Evolutionary conservation across 2,329 filamentous ascomycete genomes (phyloP).

Genomic region (Trichophyton schoenleinii): DNA sequence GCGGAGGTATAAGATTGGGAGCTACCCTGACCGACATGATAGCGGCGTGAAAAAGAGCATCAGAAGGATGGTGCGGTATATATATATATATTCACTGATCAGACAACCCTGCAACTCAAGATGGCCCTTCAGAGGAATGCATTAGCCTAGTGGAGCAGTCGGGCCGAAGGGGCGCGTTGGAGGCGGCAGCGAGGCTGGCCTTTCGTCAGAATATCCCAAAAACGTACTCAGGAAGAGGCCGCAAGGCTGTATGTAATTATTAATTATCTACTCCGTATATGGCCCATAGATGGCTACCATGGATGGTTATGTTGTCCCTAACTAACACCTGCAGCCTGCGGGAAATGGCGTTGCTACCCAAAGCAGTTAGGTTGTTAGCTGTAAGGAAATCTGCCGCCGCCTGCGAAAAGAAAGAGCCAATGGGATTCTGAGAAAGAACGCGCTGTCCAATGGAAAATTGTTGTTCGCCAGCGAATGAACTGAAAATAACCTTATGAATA

Average conservation of each 20-base stretch:
- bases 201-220: background rate
- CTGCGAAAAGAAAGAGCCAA: too few relatives aligned
- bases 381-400: too few relatives aligned
- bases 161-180: background rate
- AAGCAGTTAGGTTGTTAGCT: too few relatives aligned
- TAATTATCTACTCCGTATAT: too few relatives aligned
- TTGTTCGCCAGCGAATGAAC: too few relatives aligned
- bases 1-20: constrained; percentile 54
- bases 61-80: background rate
- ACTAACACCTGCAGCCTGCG: too few relatives aligned
- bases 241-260: background rate
- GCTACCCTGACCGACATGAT: constrained; percentile 15
- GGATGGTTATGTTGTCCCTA: too few relatives aligned
- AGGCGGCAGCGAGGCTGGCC: background rate
- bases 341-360: too few relatives aligned
- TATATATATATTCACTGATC: background rate
- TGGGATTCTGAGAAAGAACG: too few relatives aligned
- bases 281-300: too few relatives aligned
- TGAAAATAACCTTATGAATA: too few relatives aligned
- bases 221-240: background rate
- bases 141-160: background rate
- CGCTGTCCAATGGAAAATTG: too few relatives aligned
- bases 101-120: background rate
- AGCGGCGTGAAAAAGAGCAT: background rate
- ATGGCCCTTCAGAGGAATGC: background rate